Percentiles rank a stretch among this genome's conserved stretches.
These are phyloP conservation scores for Penicillium herquei DNA, from an alignment of 495 filamentous ascomycete genomes.

Conservation along the genomic window DNA sequence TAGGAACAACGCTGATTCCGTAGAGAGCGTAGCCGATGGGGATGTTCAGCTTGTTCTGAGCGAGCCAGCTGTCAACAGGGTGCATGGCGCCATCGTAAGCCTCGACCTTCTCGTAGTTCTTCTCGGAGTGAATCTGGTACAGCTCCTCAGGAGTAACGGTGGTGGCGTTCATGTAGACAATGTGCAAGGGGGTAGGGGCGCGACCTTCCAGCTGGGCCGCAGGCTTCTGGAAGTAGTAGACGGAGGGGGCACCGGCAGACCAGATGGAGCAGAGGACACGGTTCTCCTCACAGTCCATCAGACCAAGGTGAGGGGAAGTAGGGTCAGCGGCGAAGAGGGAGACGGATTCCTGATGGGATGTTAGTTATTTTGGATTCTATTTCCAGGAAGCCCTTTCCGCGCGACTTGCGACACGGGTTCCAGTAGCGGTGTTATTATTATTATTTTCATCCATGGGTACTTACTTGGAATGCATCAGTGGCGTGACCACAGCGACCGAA, in stretches of 20 bases:
- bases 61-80: slow-evolving; percentile 73
- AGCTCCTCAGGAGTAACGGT: slow-evolving; percentile 61
- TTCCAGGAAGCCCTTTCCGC: too few species aligned
- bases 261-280: slow-evolving; percentile 79
- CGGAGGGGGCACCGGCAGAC: slow-evolving; percentile 66
- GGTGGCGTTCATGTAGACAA: slow-evolving; percentile 63
- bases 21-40: slow-evolving; percentile 70
- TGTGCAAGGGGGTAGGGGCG: slow-evolving; percentile 48
- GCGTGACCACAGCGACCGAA: slow-evolving; percentile 59
- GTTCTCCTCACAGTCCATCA: slow-evolving; percentile 76
- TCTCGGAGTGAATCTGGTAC: slow-evolving; percentile 60
- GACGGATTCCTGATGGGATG: slow-evolving; percentile 57
- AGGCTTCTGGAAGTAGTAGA: slow-evolving; percentile 74
- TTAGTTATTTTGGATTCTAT: background rate
- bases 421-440: too few species aligned
- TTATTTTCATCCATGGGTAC: background rate
- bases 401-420: too few species aligned
- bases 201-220: slow-evolving; percentile 47
- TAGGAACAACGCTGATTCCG: slow-evolving; percentile 55
- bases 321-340: slow-evolving; percentile 63
- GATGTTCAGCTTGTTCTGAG: slow-evolving; percentile 59
- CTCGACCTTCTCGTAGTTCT: slow-evolving; percentile 52
- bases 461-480: slow-evolving; percentile 57
- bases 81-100: slow-evolving; percentile 74
- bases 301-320: slow-evolving; percentile 66